Conservation (phyloP, 345 rosid genomes). For the Microthlaspi erraticum region DNA sequence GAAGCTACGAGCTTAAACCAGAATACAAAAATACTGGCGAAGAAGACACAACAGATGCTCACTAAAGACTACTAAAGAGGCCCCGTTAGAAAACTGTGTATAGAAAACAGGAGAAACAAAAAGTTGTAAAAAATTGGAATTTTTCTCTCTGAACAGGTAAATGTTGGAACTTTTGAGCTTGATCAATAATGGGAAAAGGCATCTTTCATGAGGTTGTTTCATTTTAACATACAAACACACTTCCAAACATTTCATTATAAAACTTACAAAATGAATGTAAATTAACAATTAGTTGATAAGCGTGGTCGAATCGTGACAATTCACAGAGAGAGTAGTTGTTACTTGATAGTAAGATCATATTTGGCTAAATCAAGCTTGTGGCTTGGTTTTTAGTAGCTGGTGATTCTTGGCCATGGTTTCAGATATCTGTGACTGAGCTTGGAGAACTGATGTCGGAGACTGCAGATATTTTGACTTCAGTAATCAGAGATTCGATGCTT, state of each 20-base stretch:
- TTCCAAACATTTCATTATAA: background rate
- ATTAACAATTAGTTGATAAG: background rate
- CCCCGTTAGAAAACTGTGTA: background rate
- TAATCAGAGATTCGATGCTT: background rate
- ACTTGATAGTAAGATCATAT: background rate
- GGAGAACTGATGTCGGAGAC: background rate
- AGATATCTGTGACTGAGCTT: background rate
- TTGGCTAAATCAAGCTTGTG: background rate
- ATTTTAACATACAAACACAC: background rate
- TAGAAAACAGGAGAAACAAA: background rate
- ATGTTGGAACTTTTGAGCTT: background rate
- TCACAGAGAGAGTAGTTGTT: conserved; percentile 7
- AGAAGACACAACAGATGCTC: background rate
- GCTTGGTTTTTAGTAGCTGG: conserved; percentile 7
- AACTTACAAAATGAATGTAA: background rate
- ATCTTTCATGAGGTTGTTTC: background rate
- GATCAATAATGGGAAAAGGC: background rate
- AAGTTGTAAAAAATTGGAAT: background rate
- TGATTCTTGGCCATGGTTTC: conserved; percentile 26
- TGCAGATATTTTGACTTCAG: background rate
- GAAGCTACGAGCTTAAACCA: background rate
- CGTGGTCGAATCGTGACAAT: background rate
- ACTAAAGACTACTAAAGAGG: background rate
- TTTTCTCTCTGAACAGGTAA: background rate
- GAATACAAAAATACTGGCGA: background rate